phyloP scores from a whole-genome alignment of 2,329 filamentous ascomycete genomes.

The Neofusicoccum laricinum region DNA sequence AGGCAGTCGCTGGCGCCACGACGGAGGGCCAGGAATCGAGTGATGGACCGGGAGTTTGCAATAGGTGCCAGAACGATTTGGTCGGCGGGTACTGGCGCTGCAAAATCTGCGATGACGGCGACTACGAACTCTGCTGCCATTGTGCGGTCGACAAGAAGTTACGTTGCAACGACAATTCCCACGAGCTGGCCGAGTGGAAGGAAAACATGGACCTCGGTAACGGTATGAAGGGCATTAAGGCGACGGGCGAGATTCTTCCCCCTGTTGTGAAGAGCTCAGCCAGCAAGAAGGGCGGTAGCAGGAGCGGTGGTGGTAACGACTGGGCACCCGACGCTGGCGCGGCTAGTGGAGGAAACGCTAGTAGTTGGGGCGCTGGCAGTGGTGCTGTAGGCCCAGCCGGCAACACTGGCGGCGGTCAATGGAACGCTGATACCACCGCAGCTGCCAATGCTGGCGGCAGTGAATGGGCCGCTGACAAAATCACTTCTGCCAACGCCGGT shows the following conservation, averaged over 20 bases:
- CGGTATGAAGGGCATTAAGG: neutral
- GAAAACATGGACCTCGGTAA: neutral
- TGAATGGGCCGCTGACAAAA: neutral
- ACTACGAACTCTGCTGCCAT: neutral
- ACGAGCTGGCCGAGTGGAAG: neutral
- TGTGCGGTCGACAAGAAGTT: neutral
- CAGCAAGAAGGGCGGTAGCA: neutral
- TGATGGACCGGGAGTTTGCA: neutral
- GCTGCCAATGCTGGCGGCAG: neutral
- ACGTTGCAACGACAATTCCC: neutral
- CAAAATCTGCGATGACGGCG: neutral
- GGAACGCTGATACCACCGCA: neutral
- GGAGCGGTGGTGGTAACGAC: neutral
- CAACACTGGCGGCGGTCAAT: neutral
- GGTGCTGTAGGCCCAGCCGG: neutral
- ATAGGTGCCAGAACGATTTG: neutral
- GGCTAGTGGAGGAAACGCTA: neutral
- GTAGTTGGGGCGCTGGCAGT: neutral
- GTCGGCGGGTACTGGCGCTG: neutral
- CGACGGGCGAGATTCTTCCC: neutral
- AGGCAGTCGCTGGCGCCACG: neutral
- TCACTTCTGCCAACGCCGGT: neutral
- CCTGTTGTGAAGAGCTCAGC: neutral
- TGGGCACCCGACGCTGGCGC: neutral
- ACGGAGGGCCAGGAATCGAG: neutral